phyloP scores from a whole-genome alignment of 1,284 basidiomycete genomes.

The Gomphus bonarii region DNA sequence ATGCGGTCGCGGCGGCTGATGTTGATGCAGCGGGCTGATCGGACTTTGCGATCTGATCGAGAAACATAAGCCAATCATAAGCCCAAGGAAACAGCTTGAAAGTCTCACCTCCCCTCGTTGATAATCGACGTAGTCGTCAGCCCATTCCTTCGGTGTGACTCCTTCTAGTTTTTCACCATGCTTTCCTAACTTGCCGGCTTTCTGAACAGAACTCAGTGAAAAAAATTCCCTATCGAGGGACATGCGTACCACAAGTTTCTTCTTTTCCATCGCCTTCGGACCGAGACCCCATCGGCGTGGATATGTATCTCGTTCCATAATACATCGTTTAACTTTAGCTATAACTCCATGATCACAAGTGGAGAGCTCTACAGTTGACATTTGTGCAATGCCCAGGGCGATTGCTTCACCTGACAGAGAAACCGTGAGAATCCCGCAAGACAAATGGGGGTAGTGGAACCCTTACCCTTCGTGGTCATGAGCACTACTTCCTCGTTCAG shows the following conservation, averaged over 20 bases:
- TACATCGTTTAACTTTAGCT: conserved; percentile 98
- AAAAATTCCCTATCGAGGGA: not conserved
- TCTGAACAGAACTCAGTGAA: conserved; percentile 21
- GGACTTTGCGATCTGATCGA: conserved; percentile 16
- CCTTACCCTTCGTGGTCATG: conserved; percentile 94
- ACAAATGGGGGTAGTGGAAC: not conserved
- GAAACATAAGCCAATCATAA: conserved; percentile 6
- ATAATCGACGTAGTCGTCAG: conserved; percentile 90
- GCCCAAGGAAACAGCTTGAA: conserved; percentile 1
- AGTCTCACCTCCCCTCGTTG: conserved; percentile 30
- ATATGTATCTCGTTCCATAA: conserved; percentile 99
- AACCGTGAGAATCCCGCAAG: not conserved
- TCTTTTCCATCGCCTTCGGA: conserved; percentile 94
- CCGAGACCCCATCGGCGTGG: conserved; percentile 98
- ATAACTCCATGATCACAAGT: conserved; percentile 99
- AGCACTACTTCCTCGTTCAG: conserved; percentile 96
- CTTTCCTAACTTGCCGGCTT: conserved; percentile 94
- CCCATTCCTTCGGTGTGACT: conserved; percentile 88
- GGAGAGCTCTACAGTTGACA: conserved; percentile 97
- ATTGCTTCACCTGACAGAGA: conserved; percentile 75
- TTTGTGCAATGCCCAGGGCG: conserved; percentile 93
- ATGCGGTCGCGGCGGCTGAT: conserved; percentile 23
- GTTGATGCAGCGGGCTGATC: conserved; percentile 34
- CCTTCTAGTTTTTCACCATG: conserved; percentile 90
- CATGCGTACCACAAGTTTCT: conserved; percentile 65